These are phyloP conservation scores for Primulina eburnea DNA, from an alignment of 257 asterid genomes.

Conservation along the genomic window DNA sequence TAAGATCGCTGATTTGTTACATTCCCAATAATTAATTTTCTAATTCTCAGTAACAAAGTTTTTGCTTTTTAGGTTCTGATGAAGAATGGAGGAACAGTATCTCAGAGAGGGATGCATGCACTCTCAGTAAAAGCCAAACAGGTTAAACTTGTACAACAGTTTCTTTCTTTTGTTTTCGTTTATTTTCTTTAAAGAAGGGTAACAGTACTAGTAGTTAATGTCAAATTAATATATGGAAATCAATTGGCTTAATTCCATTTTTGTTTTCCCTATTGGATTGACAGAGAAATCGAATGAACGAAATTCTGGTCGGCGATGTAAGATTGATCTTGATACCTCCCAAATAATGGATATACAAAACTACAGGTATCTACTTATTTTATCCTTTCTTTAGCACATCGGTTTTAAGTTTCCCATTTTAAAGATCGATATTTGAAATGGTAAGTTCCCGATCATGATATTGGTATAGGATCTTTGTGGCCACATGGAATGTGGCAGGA, in stretches of 20 bases:
- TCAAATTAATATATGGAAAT: background rate
- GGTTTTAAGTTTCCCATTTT: background rate
- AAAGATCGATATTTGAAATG: background rate
- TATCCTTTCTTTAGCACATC: background rate
- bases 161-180: too few relatives aligned
- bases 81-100: slow-evolving; percentile 18
- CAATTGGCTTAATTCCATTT: background rate
- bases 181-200: too few relatives aligned
- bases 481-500: slow-evolving; percentile 35
- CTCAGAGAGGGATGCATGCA: slow-evolving; percentile 20
- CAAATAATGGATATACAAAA: slow-evolving; percentile 17
- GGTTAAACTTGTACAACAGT: background rate
- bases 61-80: slow-evolving; percentile 23
- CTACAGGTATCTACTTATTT: slow-evolving; percentile 23
- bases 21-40: too few relatives aligned
- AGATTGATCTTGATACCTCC: slow-evolving; percentile 24
- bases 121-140: slow-evolving; percentile 24
- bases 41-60: background rate
- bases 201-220: background rate
- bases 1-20: background rate
- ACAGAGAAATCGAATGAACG: slow-evolving; percentile 14
- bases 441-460: background rate
- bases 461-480: slow-evolving; percentile 29
- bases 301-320: slow-evolving; percentile 15
- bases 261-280: background rate